phyloP scores from a whole-genome alignment of 768 basidiomycete genomes.

The Fomitopsis pulvina region DNA sequence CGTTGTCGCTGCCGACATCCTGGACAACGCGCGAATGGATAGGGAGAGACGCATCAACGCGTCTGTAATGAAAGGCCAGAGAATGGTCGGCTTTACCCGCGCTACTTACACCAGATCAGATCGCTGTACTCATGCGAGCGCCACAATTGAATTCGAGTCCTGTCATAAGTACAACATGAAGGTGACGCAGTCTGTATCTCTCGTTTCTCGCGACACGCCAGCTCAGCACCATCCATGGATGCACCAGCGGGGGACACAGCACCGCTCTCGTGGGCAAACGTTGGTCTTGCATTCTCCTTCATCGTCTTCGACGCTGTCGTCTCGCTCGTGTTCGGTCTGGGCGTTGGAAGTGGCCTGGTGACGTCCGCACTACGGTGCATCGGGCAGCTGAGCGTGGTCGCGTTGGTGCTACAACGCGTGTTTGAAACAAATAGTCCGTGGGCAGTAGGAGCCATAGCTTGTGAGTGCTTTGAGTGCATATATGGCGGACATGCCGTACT shows the following conservation, averaged over 20 bases:
- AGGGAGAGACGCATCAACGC: neutral
- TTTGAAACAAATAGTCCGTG: slow-evolving; percentile 72
- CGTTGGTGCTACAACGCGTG: slow-evolving; percentile 59
- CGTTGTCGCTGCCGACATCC: neutral
- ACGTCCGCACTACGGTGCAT: slow-evolving; percentile 70
- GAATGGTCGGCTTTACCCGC: too few relatives aligned
- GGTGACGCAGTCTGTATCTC: too few relatives aligned
- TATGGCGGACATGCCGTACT: neutral
- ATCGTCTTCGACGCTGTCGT: slow-evolving; percentile 65
- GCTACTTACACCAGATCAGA: too few relatives aligned
- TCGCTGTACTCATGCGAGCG: too few relatives aligned
- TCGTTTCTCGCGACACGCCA: slow-evolving; percentile 11
- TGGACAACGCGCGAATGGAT: neutral
- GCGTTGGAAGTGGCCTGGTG: slow-evolving; percentile 60
- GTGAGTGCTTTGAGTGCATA: slow-evolving; percentile 35
- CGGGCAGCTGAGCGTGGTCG: slow-evolving; percentile 72
- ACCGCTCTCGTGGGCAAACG: slow-evolving; percentile 63
- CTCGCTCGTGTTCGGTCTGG: slow-evolving; percentile 59
- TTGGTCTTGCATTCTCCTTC: slow-evolving; percentile 69
- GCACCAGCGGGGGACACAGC: slow-evolving; percentile 11
- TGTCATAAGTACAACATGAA: too few relatives aligned
- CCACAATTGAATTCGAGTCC: too few relatives aligned
- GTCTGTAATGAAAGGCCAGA: too few relatives aligned
- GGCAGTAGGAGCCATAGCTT: slow-evolving; percentile 66
- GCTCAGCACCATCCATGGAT: slow-evolving; percentile 13